Percentiles rank a stretch among this genome's conserved stretches.
Conservation (phyloP, 2,329 filamentous ascomycete genomes). For the Ampelomyces quisqualis region DNA sequence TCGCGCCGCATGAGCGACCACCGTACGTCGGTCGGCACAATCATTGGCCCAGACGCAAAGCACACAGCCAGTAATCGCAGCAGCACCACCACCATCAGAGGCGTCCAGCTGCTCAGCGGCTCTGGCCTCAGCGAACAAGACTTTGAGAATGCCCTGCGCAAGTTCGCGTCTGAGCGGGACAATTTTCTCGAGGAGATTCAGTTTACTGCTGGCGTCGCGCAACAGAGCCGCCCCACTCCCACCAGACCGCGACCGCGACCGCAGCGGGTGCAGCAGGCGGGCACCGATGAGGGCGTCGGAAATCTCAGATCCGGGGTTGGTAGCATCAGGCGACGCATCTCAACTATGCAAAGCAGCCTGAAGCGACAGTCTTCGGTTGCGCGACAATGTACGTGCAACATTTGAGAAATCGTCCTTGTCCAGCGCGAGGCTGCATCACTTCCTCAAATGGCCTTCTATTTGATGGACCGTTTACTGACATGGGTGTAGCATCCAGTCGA, state of each 20-base stretch:
- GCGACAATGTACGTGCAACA: constrained; percentile 66
- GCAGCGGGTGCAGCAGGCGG: constrained; percentile 66
- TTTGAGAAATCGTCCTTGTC: neutral
- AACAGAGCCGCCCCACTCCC: constrained; percentile 49
- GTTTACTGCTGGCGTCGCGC: constrained; percentile 75
- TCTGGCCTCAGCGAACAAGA: constrained; percentile 69
- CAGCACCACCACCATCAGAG: constrained; percentile 62
- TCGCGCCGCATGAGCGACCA: constrained; percentile 50
- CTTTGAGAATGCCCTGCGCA: constrained; percentile 88
- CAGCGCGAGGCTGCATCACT: constrained; percentile 10
- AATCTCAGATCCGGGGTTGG: constrained; percentile 66
- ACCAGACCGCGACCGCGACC: constrained; percentile 74
- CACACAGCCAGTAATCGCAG: constrained; percentile 63
- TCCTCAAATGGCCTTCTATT: constrained; percentile 15
- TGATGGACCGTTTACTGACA: constrained; percentile 28
- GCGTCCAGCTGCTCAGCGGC: constrained; percentile 42
- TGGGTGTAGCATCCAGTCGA: constrained; percentile 61
- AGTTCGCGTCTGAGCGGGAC: constrained; percentile 94
- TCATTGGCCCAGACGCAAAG: constrained; percentile 47
- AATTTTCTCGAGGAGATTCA: constrained; percentile 89
- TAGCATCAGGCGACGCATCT: constrained; percentile 88
- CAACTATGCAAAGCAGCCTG: constrained; percentile 87
- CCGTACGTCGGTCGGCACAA: constrained; percentile 55
- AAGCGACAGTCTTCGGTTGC: constrained; percentile 79
- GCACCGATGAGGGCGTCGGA: constrained; percentile 55